Conservation (phyloP, 2,329 filamentous ascomycete species). For the Metarhizium album region DNA sequence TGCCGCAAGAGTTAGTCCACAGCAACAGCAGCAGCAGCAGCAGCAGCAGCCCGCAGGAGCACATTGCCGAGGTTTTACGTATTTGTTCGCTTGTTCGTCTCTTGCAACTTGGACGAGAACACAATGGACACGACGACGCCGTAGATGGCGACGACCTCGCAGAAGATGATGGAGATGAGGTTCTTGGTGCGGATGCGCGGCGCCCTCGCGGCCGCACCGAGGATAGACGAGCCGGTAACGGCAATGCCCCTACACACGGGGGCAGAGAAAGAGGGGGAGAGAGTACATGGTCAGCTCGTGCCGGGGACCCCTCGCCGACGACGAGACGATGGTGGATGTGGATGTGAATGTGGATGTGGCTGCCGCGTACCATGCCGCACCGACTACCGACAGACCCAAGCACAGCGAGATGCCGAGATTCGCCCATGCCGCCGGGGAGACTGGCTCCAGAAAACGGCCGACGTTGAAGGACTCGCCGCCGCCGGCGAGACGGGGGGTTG, state of each 20-base stretch:
- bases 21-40: constrained; percentile 70
- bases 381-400: constrained; percentile 91
- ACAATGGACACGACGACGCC: constrained; percentile 99
- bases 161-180: constrained; percentile 99
- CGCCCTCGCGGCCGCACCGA: constrained; percentile 91
- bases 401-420: constrained; percentile 83
- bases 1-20: constrained; percentile 25
- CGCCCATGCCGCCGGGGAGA: constrained; percentile 93
- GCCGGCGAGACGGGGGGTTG: constrained; percentile 64
- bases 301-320: no score
- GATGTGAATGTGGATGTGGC: no score
- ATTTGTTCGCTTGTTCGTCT: no score
- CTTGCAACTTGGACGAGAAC: constrained; percentile 78
- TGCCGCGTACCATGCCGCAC: constrained; percentile 92
- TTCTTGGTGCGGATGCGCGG: constrained; percentile 99
- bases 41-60: constrained; percentile 86
- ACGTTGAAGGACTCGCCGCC: constrained; percentile 96
- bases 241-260: constrained; percentile 73
- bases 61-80: no score
- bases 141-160: constrained; percentile 99
- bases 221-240: constrained; percentile 92
- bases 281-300: no score
- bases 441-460: constrained; percentile 84
- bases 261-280: no score
- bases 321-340: no score